Conservation (phyloP, 176 grass and related monocot species). For the Guadua angustifolia region DNA sequence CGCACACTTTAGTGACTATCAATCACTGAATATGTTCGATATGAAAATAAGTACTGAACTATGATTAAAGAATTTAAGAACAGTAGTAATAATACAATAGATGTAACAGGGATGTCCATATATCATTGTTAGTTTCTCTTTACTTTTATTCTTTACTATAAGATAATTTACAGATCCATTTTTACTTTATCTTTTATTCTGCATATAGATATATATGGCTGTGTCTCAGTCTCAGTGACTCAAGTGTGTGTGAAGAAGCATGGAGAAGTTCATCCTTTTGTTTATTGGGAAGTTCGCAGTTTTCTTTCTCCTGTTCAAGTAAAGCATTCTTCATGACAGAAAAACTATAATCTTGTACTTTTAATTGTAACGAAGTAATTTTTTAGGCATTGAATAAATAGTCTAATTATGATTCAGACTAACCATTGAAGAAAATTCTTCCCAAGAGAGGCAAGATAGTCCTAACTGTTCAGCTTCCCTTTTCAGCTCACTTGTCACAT, state of each 20-base stretch:
- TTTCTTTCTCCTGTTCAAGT: constrained; percentile 56
- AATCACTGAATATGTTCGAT: background rate
- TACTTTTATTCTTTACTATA: background rate
- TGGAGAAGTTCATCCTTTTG: constrained; percentile 53
- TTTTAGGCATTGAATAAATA: background rate
- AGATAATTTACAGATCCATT: background rate
- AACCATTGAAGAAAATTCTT: constrained; percentile 79
- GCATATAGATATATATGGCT: background rate
- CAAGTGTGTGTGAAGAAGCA: background rate
- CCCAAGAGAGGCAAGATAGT: constrained; percentile 85
- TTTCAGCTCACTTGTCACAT: constrained; percentile 61
- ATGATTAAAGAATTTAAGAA: background rate
- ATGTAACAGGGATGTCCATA: background rate
- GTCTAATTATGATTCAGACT: background rate
- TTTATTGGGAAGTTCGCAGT: constrained; percentile 51
- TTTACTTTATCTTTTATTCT: background rate
- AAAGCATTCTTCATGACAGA: background rate
- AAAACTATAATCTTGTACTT: background rate
- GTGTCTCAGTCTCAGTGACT: background rate
- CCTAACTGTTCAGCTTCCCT: constrained; percentile 61
- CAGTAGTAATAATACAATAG: background rate
- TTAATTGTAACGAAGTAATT: background rate
- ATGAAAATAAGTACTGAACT: background rate
- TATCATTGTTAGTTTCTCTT: no score
- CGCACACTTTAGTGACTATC: no score